Percentiles rank a stretch among this genome's conserved stretches.
Conservation (phyloP, 495 filamentous ascomycete genomes). For the Bathelium albidoporum region DNA sequence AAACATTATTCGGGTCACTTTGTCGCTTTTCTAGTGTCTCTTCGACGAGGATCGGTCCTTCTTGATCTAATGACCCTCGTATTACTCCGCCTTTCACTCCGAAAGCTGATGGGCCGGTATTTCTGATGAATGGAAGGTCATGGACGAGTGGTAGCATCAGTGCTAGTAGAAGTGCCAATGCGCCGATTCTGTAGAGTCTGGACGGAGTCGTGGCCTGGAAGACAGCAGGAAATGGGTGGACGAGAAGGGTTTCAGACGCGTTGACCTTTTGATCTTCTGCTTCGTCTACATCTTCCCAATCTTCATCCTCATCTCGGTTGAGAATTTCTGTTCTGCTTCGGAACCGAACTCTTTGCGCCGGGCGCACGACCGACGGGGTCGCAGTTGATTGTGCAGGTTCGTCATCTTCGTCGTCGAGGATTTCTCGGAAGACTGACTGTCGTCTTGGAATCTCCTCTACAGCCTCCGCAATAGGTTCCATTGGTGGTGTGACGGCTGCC, state of each 20-base stretch:
- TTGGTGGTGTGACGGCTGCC: neutral
- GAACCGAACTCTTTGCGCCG: slow-evolving; percentile 22
- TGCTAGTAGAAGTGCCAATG: slow-evolving; percentile 19
- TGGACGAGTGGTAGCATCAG: slow-evolving; percentile 22
- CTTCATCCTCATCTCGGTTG: slow-evolving; percentile 12
- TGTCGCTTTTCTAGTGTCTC: slow-evolving; percentile 17
- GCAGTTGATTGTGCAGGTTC: neutral
- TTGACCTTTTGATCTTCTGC: slow-evolving; percentile 6
- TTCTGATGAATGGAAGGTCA: slow-evolving; percentile 11
- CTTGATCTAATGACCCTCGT: slow-evolving; percentile 10
- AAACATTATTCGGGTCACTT: slow-evolving; percentile 41
- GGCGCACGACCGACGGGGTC: neutral
- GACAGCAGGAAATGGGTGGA: neutral
- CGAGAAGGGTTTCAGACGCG: neutral
- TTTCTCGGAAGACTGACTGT: slow-evolving; percentile 2
- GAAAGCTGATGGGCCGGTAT: slow-evolving; percentile 11
- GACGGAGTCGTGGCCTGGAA: slow-evolving; percentile 4
- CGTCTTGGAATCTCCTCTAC: neutral
- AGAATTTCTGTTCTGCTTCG: slow-evolving; percentile 22
- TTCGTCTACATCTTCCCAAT: slow-evolving; percentile 8
- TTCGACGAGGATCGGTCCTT: neutral
- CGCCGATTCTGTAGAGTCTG: slow-evolving; percentile 18
- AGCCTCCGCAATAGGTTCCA: neutral
- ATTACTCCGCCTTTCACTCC: slow-evolving; percentile 25
- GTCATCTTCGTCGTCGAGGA: slow-evolving; percentile 4